Conservation (phyloP, 352 stramenopile species). For the Globisporangium camurandrum region DNA sequence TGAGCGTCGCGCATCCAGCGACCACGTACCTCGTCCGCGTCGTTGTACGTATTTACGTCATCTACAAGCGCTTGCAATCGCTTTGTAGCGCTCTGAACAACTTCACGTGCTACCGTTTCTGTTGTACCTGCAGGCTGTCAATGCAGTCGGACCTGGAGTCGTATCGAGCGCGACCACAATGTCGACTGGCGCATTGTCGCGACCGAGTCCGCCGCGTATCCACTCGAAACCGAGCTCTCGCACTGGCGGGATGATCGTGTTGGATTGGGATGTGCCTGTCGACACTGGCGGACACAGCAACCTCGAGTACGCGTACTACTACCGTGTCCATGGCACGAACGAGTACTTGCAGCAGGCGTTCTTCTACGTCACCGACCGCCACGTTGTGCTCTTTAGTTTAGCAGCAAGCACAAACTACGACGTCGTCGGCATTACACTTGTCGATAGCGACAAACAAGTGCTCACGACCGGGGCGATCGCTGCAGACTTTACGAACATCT, state of each 20-base stretch:
- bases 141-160: conserved; percentile 27
- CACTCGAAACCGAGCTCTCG: background rate
- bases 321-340: conserved; percentile 11
- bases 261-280: conserved; percentile 27
- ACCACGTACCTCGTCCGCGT: conserved; percentile 29
- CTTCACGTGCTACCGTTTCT: background rate
- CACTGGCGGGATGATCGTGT: conserved; percentile 31
- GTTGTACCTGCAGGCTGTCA: conserved; percentile 22
- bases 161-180: conserved; percentile 23
- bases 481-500: conserved; percentile 18
- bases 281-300: conserved; percentile 30
- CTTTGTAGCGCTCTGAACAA: background rate
- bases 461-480: conserved; percentile 17
- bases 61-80: background rate
- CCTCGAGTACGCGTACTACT: conserved; percentile 31
- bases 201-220: conserved; percentile 34
- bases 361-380: conserved; percentile 6
- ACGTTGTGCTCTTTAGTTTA: conserved; percentile 23
- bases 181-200: conserved; percentile 24
- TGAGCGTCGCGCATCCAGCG: conserved; percentile 30
- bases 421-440: conserved; percentile 31
- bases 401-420: conserved; percentile 39
- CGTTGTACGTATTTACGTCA: conserved; percentile 15
- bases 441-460: conserved; percentile 3
- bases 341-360: conserved; percentile 22